phyloP scores from a whole-genome alignment of 2,329 filamentous ascomycete species.

The Sarocladium kiliense region DNA sequence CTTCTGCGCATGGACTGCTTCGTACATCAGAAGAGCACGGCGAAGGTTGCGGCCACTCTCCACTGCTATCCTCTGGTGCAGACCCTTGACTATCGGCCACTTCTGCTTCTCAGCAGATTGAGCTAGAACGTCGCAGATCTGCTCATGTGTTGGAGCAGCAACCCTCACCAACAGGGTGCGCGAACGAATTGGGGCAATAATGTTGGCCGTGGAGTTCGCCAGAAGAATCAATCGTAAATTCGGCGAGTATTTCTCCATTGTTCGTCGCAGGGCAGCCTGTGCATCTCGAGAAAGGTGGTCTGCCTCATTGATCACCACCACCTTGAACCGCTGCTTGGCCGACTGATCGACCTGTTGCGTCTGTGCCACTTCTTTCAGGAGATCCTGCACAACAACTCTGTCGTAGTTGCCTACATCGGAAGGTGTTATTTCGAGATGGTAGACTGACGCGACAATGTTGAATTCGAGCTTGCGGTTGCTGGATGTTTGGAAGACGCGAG shows the following conservation, averaged over 20 bases:
- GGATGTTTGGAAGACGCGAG: constrained; percentile 90
- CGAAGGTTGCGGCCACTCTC: constrained; percentile 90
- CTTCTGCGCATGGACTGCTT: constrained; percentile 96
- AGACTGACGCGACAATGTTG: constrained; percentile 95
- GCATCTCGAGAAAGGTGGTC: constrained; percentile 92
- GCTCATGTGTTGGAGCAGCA: constrained; percentile 76
- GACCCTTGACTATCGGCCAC: constrained; percentile 68
- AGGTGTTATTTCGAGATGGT: constrained; percentile 97
- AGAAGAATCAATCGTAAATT: constrained; percentile 88
- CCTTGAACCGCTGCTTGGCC: constrained; percentile 92
- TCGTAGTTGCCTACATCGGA: constrained; percentile 97
- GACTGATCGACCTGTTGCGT: constrained; percentile 96
- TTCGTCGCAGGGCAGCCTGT: constrained; percentile 87
- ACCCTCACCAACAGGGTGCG: constrained; percentile 88
- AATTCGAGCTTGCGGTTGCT: constrained; percentile 98
- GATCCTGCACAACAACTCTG: constrained; percentile 88
- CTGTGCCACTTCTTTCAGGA: constrained; percentile 96
- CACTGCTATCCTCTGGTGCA: constrained; percentile 81
- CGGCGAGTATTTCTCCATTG: constrained; percentile 99
- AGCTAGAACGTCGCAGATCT: constrained; percentile 77
- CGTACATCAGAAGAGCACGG: constrained; percentile 90
- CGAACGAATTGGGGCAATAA: constrained; percentile 96
- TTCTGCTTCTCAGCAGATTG: constrained; percentile 70
- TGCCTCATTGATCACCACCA: constrained; percentile 98
- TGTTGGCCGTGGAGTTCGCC: constrained; percentile 95